Base-by-base conservation (phyloP, 768 basidiomycete species). In the Megacollybia marginata region DNA sequence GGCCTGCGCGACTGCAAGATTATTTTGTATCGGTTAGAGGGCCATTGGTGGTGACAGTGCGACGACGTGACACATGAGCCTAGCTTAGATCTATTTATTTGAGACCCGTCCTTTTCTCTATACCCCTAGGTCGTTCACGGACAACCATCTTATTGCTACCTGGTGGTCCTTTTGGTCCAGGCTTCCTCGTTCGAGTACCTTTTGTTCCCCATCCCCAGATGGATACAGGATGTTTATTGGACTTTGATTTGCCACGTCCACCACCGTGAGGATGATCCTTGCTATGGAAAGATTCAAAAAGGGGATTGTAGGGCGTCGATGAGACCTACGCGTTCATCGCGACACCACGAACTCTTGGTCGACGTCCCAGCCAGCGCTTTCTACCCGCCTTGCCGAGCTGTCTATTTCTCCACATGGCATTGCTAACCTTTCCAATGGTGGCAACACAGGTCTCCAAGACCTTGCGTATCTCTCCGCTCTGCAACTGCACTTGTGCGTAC, bases 211-310 rank as follows among this genome's bases (percentile, higher is more conserved):
- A 92, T 49, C 92, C 93, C 85, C 87, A 96, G 48, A 89, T 80
- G 10, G 90, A 92, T 23, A 88, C 83, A 2, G 94, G 92, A 63
- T 93, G 85, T 62, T 91, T 95, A 79, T 94, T 84, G 51, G 90
- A 91, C 76, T 99, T 98, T 52, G 88, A 90, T 68, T 95, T 97
- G 57, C 95, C 95, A 69, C 95, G 87, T 66, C 95, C 95, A 73
- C 95, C 94, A 67, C 94, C 94, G 63, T 96, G 93, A 53, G 95
- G 93, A 67, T 94, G 92, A 67, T 93, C 92, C 48, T 76, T 78
- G 43, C 90, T 92, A 50, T 9, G 47, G 20, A 31, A n/a, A 20
- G 34, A 33, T 55, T 42, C 7, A 43, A 40, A n/a, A 28, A 33
- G 19, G 47, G 33, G 40, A 4, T 8, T n/a, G 23, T 36, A 45